Evolutionary conservation across 805 yeast species (phyloP), one percentile per base, ranked within the genome.

Genomic region (Jamesozyma spencerorum): DNA sequence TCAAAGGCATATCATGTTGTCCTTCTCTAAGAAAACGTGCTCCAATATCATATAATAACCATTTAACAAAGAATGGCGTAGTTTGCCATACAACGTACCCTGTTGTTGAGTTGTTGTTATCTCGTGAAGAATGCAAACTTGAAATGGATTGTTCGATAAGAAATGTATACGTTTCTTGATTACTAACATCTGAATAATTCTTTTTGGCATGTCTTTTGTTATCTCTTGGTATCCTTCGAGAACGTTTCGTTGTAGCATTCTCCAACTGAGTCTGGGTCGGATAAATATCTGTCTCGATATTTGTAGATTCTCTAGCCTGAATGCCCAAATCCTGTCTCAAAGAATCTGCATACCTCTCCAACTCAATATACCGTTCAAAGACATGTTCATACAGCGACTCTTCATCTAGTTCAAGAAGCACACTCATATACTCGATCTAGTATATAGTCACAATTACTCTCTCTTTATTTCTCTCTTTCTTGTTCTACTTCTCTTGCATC

Each of bases 51-150:
- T 58, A 60, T 15, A 62, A 46, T 11, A 60, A 37, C 66, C 66
- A 62, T 27, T 47, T 48, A n/a, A 56, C 18, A 34, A 62, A 60
- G 38, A 55, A 56, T 2, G 57, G 58, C 1, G 64, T 50, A 1
- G 62, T 57, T 5, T 58, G 54, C 66, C 66, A 62, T 7, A 60
- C 43, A 4, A 62, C 65, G 41, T 52, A 62, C 5, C 66, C 66
- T 3, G 66, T 62, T 2, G 66, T 62, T 13, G 66, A 62, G 38
- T 60, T 62, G 18, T 49, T 48, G 37, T 60, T 62, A 27, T 54
- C 56, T 12, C 39, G 45, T 0, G 53, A 47, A 3, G 66, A 62
- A 31, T 47, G 45, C 7, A 61, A 42, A 19, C 57, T 47, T 1
- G 62, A 45, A 8, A 60, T 37, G 2, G 57, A 51, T 42, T 61